Percentiles rank a stretch among this genome's conserved stretches.
Conservation (phyloP, 2,329 filamentous ascomycete genomes). For the Ambrosiella xylebori region DNA sequence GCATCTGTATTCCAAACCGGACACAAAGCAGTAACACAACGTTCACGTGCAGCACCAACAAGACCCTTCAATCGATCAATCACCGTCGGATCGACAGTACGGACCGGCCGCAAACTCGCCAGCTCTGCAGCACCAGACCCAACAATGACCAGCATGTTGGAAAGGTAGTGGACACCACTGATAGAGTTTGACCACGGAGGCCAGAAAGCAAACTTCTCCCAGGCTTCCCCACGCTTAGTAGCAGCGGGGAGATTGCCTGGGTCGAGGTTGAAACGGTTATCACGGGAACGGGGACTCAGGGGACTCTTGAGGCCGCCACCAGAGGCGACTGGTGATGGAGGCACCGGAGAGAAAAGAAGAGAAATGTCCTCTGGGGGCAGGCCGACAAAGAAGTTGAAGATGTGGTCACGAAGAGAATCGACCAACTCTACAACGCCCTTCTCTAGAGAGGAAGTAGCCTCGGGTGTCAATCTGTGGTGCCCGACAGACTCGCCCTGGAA, state of each 20-base stretch:
- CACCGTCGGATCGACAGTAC: constrained; percentile 34
- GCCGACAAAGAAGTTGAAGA: constrained; percentile 70
- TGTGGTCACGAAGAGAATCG: constrained; percentile 60
- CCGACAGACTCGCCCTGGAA: constrained; percentile 65
- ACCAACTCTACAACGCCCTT: constrained; percentile 71
- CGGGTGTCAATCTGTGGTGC: constrained; percentile 62
- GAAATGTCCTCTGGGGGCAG: constrained; percentile 84
- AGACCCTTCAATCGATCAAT: constrained; percentile 59
- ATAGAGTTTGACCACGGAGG: constrained; percentile 82
- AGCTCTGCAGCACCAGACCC: constrained; percentile 80
- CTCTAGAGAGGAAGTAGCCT: constrained; percentile 54
- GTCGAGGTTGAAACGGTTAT: constrained; percentile 67
- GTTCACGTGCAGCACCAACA: constrained; percentile 63
- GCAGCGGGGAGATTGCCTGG: constrained; percentile 59
- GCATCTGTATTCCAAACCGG: constrained; percentile 87
- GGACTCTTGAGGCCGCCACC: constrained; percentile 29
- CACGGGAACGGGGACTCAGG: constrained; percentile 41
- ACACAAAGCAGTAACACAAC: constrained; percentile 70
- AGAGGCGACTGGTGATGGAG: constrained; percentile 44
- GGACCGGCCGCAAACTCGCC: constrained; percentile 54
- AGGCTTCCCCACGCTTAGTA: constrained; percentile 63
- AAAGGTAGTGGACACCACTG: constrained; percentile 79
- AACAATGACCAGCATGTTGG: constrained; percentile 63
- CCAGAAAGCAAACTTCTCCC: constrained; percentile 95
- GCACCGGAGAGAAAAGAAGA: constrained; percentile 65